phyloP scores from a whole-genome alignment of 495 filamentous ascomycete genomes.

The Daldinia grandis region DNA sequence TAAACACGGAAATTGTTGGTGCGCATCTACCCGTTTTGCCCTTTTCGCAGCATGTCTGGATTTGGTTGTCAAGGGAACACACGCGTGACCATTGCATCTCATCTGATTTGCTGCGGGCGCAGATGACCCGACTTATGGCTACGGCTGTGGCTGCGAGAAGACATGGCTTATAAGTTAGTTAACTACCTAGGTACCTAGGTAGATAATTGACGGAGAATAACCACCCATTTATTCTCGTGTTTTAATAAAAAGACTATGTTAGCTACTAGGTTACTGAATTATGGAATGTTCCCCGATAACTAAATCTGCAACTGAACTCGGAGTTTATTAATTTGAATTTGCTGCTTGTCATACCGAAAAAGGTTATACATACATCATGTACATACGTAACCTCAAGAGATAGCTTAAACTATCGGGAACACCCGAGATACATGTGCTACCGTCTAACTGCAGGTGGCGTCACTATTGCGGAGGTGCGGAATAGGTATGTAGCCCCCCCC shows the following conservation, averaged over 20 bases:
- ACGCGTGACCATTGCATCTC: conserved; percentile 25
- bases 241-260: conserved; percentile 1
- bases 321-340: not conserved
- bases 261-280: conserved; percentile 7
- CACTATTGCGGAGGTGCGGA: not conserved
- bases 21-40: conserved; percentile 8
- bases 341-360: not conserved
- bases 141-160: conserved; percentile 2
- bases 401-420: not conserved
- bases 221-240: not conserved
- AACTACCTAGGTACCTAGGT: too few species aligned
- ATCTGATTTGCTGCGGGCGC: conserved; percentile 31
- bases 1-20: not conserved
- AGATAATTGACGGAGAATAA: not conserved
- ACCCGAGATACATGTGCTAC: too few species aligned
- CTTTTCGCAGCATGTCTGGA: conserved; percentile 3
- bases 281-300: not conserved
- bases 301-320: not conserved
- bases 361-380: not conserved
- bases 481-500: conserved; percentile 22
- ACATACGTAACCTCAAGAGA: not conserved
- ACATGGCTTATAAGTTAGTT: not conserved
- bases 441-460: not conserved
- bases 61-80: conserved; percentile 35
- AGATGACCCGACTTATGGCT: conserved; percentile 10